A percentile compares a stretch with the other conserved stretches of the same genome.
Evolutionary conservation across 2,329 filamentous ascomycete species (phyloP).

Genomic region (Clarireedia paspali): DNA sequence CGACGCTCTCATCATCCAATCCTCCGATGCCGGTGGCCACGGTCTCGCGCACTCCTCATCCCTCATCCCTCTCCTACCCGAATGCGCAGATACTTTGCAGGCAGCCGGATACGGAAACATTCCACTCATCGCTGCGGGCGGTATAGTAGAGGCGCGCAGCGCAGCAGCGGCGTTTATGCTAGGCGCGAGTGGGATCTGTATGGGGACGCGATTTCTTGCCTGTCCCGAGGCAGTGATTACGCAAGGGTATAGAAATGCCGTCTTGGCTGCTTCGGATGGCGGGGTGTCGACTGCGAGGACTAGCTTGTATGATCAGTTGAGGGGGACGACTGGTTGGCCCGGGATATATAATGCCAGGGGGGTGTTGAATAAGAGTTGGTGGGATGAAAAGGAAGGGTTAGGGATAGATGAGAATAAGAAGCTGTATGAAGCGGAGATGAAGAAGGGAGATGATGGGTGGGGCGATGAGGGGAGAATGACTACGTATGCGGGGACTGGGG

Average conservation of each 20-base stretch:
- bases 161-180: conserved; percentile 30
- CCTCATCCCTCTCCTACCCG: conserved; percentile 31
- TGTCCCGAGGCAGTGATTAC: conserved; percentile 38
- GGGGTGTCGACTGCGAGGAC: conserved; percentile 42
- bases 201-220: conserved; percentile 45
- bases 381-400: conserved; percentile 34
- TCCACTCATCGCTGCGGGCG: conserved; percentile 30
- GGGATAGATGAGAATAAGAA: conserved; percentile 33
- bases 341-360: conserved; percentile 48
- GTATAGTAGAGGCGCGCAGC: conserved; percentile 31
- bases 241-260: conserved; percentile 38
- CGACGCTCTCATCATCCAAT: conserved; percentile 32
- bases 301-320: conserved; percentile 42
- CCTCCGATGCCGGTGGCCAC: conserved; percentile 32
- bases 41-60: conserved; percentile 27
- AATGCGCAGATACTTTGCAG: conserved; percentile 27
- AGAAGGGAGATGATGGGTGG: conserved; percentile 44
- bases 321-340: conserved; percentile 53
- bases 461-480: conserved; percentile 46
- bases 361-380: conserved; percentile 46
- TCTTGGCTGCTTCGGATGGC: conserved; percentile 41
- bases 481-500: conserved; percentile 54
- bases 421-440: conserved; percentile 37
- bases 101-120: conserved; percentile 19
- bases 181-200: conserved; percentile 35